Conservation (phyloP, 345 rosid species). For the Sisymbrium irio region DNA sequence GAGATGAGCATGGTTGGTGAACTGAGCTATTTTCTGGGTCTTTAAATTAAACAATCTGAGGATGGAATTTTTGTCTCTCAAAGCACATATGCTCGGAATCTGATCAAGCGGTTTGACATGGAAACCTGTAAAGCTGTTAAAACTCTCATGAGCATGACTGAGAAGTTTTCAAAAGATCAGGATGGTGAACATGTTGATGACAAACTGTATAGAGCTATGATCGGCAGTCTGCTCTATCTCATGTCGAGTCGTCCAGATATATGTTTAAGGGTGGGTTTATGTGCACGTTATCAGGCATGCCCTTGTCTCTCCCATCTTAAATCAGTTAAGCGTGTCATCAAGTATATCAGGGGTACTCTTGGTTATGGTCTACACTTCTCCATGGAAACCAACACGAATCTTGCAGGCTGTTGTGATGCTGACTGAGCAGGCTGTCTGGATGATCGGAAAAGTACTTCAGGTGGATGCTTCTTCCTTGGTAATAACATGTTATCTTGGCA, state of each 20-base stretch:
- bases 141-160: background rate
- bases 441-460: too few species aligned
- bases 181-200: accelerated
- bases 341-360: too few species aligned
- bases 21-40: background rate
- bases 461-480: too few species aligned
- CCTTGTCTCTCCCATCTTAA: accelerated
- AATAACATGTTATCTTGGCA: too few species aligned
- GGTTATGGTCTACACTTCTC: too few species aligned
- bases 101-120: background rate
- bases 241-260: too few species aligned
- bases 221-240: background rate
- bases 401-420: too few species aligned
- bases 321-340: too few species aligned
- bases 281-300: background rate
- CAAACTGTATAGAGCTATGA: background rate
- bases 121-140: background rate
- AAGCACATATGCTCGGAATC: background rate
- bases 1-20: background rate
- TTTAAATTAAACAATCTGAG: background rate
- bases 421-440: too few species aligned
- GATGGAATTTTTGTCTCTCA: background rate
- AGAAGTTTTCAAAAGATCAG: background rate
- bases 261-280: background rate
- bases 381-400: too few species aligned